Percentiles rank a stretch among this genome's conserved stretches.
Evolutionary conservation across 805 yeast species (phyloP).

Genomic region (Pichia cephalocereana): DNA sequence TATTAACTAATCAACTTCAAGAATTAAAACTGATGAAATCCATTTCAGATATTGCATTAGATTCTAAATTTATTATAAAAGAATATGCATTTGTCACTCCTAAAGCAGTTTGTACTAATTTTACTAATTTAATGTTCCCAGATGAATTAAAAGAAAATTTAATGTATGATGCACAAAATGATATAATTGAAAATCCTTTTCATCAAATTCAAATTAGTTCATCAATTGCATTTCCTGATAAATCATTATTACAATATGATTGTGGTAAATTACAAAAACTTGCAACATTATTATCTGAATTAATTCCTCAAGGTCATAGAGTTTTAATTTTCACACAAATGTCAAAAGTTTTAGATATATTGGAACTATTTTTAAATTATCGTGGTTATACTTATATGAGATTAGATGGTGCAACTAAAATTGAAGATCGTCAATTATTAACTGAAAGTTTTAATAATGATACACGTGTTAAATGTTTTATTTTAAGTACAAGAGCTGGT

Average conservation of each 20-base stretch:
- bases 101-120: slow-evolving; percentile 66
- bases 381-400: slow-evolving; percentile 94
- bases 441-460: slow-evolving; percentile 92
- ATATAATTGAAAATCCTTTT: slow-evolving; percentile 39
- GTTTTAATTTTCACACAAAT: slow-evolving; percentile 95
- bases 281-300: slow-evolving; percentile 62
- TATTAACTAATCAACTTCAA: slow-evolving; percentile 21
- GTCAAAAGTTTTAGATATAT: slow-evolving; percentile 91
- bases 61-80: slow-evolving; percentile 46
- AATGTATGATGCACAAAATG: slow-evolving; percentile 21
- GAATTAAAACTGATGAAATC: slow-evolving; percentile 33
- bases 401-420: slow-evolving; percentile 93
- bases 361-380: slow-evolving; percentile 87
- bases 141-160: slow-evolving; percentile 24
- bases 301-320: slow-evolving; percentile 83
- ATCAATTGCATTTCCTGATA: slow-evolving; percentile 94
- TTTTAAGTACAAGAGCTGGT: slow-evolving; percentile 92
- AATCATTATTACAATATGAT: slow-evolving; percentile 82
- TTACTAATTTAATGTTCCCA: slow-evolving; percentile 45
- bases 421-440: slow-evolving; percentile 90
- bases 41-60: slow-evolving; percentile 29
- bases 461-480: slow-evolving; percentile 78
- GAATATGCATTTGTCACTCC: slow-evolving; percentile 87
- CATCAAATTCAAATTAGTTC: slow-evolving; percentile 79
- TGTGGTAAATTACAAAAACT: slow-evolving; percentile 93